phyloP scores from a whole-genome alignment of 306 rosid genomes.

The Comarum palustre region DNA sequence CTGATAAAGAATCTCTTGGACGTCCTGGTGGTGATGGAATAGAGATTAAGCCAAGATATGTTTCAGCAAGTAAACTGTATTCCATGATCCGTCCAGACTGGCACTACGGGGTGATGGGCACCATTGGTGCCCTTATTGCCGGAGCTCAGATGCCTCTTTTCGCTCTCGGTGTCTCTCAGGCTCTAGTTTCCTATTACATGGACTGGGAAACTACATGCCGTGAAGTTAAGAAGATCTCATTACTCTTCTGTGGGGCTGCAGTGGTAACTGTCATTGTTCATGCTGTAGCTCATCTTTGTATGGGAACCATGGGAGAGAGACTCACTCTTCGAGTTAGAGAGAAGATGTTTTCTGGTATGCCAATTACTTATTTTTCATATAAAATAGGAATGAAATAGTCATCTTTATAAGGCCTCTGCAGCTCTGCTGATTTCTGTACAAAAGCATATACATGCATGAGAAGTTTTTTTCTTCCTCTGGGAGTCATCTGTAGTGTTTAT shows the following conservation, averaged over 20 bases:
- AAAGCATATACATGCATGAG: background rate
- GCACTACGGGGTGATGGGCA: slow-evolving; percentile 72
- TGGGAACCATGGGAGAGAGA: slow-evolving; percentile 94
- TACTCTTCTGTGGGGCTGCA: slow-evolving; percentile 71
- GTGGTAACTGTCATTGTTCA: slow-evolving; percentile 68
- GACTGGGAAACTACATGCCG: slow-evolving; percentile 85
- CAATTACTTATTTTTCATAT: background rate
- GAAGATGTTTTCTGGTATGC: slow-evolving; percentile 77
- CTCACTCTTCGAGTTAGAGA: slow-evolving; percentile 90
- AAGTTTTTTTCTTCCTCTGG: background rate
- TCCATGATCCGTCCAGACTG: slow-evolving; percentile 89
- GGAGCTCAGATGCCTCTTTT: slow-evolving; percentile 98
- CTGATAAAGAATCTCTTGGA: slow-evolving; percentile 78
- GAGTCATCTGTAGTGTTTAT: background rate
- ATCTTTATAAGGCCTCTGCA: background rate
- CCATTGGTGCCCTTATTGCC: slow-evolving; percentile 70
- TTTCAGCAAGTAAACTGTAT: slow-evolving; percentile 61
- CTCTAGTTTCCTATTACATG: slow-evolving; percentile 91
- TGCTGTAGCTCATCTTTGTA: slow-evolving; percentile 78
- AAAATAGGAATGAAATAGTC: background rate
- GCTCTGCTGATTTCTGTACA: background rate
- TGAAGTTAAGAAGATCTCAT: slow-evolving; percentile 62
- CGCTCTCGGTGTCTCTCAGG: slow-evolving; percentile 91
- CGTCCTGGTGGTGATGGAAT: slow-evolving; percentile 52
- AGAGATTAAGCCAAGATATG: slow-evolving; percentile 44